Evolutionary conservation across 805 yeast genomes (phyloP).

Genomic region (Starmera dryadoides): DNA sequence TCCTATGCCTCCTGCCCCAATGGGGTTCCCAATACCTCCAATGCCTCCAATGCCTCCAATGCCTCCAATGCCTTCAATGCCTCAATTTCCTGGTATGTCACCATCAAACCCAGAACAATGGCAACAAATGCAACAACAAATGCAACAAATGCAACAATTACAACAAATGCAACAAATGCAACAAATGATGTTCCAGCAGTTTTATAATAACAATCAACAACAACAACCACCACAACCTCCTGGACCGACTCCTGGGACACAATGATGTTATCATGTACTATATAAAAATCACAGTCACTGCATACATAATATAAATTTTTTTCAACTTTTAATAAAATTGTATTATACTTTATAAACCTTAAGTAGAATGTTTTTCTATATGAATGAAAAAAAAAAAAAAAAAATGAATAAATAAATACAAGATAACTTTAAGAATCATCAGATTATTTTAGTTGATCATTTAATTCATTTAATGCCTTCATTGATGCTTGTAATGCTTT

Average conservation of each 20-base stretch:
- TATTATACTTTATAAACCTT: no score
- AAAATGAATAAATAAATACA: constrained; percentile 30
- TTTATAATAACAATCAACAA: constrained; percentile 7
- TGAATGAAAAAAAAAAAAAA: constrained; percentile 40
- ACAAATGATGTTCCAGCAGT: constrained; percentile 21
- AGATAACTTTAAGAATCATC: constrained; percentile 42
- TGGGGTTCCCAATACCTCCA: constrained; percentile 4
- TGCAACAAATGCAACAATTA: constrained; percentile 21
- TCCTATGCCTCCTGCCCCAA: constrained; percentile 11
- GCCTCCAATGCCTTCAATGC: constrained; percentile 18
- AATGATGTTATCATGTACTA: no score
- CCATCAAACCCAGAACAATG: background rate
- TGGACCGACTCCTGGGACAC: background rate
- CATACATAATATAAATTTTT: no score
- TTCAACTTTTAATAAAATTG: no score
- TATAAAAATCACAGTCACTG: no score
- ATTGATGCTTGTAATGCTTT: constrained; percentile 88
- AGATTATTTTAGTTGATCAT: constrained; percentile 31
- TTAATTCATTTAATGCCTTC: constrained; percentile 52
- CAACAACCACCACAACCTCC: background rate
- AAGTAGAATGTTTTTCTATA: constrained; percentile 5
- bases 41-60: constrained; percentile 9
- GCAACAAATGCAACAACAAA: constrained; percentile 7
- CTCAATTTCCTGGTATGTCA: constrained; percentile 17
- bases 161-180: constrained; percentile 17